Conservation (phyloP, 2,329 filamentous ascomycete species). For the Ceratocystis harringtonii region DNA sequence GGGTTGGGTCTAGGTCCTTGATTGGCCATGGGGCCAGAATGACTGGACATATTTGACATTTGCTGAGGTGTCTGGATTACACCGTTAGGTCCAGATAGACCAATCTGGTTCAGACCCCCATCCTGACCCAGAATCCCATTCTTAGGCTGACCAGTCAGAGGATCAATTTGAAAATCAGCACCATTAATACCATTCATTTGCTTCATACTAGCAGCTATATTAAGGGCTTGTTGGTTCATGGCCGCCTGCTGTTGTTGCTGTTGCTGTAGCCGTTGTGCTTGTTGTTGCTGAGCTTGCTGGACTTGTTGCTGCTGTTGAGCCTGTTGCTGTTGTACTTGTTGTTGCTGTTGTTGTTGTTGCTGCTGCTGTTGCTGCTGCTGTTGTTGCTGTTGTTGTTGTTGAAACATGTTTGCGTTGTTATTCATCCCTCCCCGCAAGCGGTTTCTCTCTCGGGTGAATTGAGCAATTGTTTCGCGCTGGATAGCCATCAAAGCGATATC, state of each 20-base stretch:
- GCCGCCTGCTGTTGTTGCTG: conserved; percentile 26
- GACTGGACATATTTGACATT: conserved; percentile 3
- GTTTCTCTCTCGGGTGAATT: neutral
- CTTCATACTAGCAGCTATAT: conserved; percentile 26
- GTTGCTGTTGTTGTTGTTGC: conserved; percentile 20
- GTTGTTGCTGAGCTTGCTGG: conserved; percentile 24
- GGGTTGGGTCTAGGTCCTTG: neutral
- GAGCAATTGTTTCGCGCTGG: neutral
- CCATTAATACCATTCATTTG: conserved; percentile 38
- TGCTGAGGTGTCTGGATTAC: conserved; percentile 4
- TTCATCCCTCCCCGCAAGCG: neutral
- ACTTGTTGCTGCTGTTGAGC: conserved; percentile 18
- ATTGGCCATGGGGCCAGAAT: neutral
- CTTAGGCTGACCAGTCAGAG: conserved; percentile 1
- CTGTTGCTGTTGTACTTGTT: conserved; percentile 1
- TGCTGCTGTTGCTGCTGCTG: conserved; percentile 22
- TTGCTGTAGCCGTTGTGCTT: conserved; percentile 22
- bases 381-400: conserved; percentile 22
- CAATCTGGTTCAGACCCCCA: neutral
- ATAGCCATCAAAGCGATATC: conserved; percentile 5
- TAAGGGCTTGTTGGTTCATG: conserved; percentile 26
- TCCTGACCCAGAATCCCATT: conserved; percentile 1
- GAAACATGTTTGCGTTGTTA: conserved; percentile 1
- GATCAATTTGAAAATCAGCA: conserved; percentile 17
- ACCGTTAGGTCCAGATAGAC: conserved; percentile 1